phyloP scores from a whole-genome alignment of 805 yeast genomes.

The Pachysolen tannophilus region DNA sequence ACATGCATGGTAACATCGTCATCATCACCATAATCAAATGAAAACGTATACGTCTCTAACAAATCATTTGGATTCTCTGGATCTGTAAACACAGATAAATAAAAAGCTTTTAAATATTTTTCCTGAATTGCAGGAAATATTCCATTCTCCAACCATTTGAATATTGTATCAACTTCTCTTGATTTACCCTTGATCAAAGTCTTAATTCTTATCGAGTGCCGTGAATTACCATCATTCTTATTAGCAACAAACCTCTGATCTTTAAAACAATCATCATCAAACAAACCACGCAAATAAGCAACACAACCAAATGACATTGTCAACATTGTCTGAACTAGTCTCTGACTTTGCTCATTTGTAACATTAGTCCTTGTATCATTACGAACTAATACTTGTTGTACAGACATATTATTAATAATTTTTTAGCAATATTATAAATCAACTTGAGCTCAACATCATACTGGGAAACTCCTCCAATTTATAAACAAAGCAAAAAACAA shows the following conservation, averaged over 20 bases:
- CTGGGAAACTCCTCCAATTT: constrained; percentile 8
- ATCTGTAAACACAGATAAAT: constrained; percentile 37
- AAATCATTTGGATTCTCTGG: constrained; percentile 32
- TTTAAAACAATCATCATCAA: constrained; percentile 44
- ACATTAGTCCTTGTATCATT: too few relatives aligned
- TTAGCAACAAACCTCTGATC: constrained; percentile 38
- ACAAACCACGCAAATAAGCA: constrained; percentile 47
- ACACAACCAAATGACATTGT: constrained; percentile 50
- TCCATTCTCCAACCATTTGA: constrained; percentile 49
- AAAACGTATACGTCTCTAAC: constrained; percentile 44
- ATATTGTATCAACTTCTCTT: constrained; percentile 36
- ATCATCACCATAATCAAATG: constrained; percentile 31
- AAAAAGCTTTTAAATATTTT: constrained; percentile 34
- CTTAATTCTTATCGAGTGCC: constrained; percentile 41
- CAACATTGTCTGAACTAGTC: constrained; percentile 38
- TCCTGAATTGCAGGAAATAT: constrained; percentile 34
- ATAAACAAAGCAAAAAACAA: constrained; percentile 6
- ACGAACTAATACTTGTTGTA: constrained; percentile 16
- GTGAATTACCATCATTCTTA: constrained; percentile 18
- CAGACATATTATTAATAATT: constrained; percentile 9
- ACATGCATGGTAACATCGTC: constrained; percentile 10
- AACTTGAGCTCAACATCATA: constrained; percentile 4
- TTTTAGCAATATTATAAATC: constrained; percentile 1
- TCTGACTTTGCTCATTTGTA: constrained; percentile 33
- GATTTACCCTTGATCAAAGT: constrained; percentile 38